Percentiles rank a stretch among this genome's conserved stretches.
Conservation (phyloP, 1,284 basidiomycete species). For the Fomitopsis pinicola region DNA sequence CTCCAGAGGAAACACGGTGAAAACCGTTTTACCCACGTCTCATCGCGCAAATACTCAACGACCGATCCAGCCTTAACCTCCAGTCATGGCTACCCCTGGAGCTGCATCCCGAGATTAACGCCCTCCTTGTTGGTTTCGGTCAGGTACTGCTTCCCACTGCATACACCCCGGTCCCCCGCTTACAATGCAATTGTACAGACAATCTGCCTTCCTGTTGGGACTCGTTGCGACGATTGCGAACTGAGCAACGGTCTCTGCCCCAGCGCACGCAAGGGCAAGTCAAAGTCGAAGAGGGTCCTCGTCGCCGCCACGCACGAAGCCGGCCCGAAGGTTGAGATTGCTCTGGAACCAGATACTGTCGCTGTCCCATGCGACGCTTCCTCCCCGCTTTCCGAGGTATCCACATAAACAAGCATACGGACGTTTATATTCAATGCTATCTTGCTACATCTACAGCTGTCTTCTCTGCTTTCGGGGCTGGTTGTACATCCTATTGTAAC, state of each 20-base stretch:
- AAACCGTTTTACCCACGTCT: not conserved
- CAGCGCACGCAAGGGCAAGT: conserved; percentile 35
- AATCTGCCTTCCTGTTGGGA: conserved; percentile 80
- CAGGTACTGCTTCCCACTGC: conserved; percentile 49
- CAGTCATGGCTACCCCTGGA: conserved; percentile 88
- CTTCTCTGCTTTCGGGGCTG: not conserved
- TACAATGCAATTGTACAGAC: conserved; percentile 34
- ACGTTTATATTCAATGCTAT: not conserved
- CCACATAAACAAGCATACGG: not conserved
- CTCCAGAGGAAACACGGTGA: conserved; percentile 84
- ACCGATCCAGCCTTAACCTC: conserved; percentile 62
- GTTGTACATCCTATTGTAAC: not conserved
- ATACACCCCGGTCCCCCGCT: not conserved
- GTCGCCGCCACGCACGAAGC: conserved; percentile 1
- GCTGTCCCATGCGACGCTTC: not conserved
- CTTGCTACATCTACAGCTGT: not conserved
- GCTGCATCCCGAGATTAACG: conserved; percentile 81
- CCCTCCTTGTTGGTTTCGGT: conserved; percentile 88
- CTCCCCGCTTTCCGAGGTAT: not conserved
- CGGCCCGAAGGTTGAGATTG: conserved; percentile 35
- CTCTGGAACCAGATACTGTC: conserved; percentile 24
- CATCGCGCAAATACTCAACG: not conserved
- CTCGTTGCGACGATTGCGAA: conserved; percentile 78
- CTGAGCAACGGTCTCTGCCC: conserved; percentile 58
- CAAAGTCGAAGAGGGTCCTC: conserved; percentile 11